Evolutionary conservation across 768 basidiomycete species (phyloP).

Genomic region (Phylloporus sp.): DNA sequence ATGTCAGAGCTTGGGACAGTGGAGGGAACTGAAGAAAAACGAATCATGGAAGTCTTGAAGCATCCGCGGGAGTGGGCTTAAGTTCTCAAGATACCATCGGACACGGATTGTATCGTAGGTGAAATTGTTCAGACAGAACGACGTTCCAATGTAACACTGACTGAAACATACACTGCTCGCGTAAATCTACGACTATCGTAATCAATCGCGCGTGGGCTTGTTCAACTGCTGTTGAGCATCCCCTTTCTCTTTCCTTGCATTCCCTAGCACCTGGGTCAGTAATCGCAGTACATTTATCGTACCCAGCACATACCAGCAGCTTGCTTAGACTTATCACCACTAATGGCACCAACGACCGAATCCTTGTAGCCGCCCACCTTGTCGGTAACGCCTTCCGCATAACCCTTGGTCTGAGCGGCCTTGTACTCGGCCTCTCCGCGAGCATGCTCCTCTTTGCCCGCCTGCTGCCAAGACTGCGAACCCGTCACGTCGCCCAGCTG

Average conservation of each 20-base stretch:
- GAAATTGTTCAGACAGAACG: background rate
- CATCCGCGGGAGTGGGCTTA: slow-evolving; percentile 62
- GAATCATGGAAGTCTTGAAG: slow-evolving; percentile 56
- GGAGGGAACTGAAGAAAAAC: slow-evolving; percentile 62
- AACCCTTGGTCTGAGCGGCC: slow-evolving; percentile 48
- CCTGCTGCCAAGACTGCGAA: slow-evolving; percentile 37
- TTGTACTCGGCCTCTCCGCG: slow-evolving; percentile 46
- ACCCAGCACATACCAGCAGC: slow-evolving; percentile 34
- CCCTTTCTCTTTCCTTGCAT: slow-evolving; percentile 52
- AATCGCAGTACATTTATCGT: fast-evolving
- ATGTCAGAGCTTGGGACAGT: slow-evolving; percentile 68
- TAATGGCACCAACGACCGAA: slow-evolving; percentile 49
- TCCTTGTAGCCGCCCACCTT: slow-evolving; percentile 49
- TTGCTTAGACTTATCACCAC: slow-evolving; percentile 54
- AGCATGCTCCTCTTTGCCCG: slow-evolving; percentile 49
- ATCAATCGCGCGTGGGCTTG: slow-evolving; percentile 23
- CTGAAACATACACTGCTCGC: background rate
- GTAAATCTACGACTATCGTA: background rate
- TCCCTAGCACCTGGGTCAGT: slow-evolving; percentile 35
- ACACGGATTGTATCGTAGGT: background rate
- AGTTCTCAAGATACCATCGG: background rate
- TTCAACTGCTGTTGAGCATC: slow-evolving; percentile 51
- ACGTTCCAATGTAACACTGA: background rate
- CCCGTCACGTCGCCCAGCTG: slow-evolving; percentile 44
- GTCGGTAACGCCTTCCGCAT: slow-evolving; percentile 45